Conservation (phyloP, 176 grass and related monocot genomes). For the Avena atlantica region DNA sequence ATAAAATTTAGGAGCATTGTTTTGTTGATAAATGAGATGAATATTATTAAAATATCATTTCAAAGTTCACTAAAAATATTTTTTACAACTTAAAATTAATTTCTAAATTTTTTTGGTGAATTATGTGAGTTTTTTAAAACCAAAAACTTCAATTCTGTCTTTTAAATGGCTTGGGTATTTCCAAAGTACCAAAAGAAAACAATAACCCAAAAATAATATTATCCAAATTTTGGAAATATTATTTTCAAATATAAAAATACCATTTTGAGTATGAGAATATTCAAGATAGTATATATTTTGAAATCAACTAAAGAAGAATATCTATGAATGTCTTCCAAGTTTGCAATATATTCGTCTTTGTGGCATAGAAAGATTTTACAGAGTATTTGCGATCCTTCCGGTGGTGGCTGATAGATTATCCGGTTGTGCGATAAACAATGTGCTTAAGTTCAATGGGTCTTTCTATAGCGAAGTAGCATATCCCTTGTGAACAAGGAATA, state of each 20-base stretch:
- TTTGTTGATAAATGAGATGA: not conserved
- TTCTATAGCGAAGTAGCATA: not conserved
- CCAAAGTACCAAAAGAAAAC: no score
- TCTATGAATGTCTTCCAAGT: not conserved
- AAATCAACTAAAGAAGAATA: not conserved
- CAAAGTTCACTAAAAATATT: not conserved
- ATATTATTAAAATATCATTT: no score
- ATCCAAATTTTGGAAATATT: no score
- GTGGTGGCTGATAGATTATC: slow-evolving; percentile 3
- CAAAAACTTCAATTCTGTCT: no score
- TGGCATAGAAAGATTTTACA: not conserved
- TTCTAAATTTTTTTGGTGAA: no score
- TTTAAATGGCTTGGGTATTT: no score
- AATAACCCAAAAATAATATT: no score
- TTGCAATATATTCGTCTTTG: not conserved
- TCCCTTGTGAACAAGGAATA: no score
- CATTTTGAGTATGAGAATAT: not conserved
- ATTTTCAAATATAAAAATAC: no score
- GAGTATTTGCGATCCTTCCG: not conserved
- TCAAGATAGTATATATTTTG: not conserved
- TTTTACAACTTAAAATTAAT: no score
- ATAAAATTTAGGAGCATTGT: not conserved
- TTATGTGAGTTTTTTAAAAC: no score
- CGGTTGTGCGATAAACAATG: not conserved
- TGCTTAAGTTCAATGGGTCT: slow-evolving; percentile 3